Base-by-base conservation (phyloP, 129 eudicot species). In the Lactuca sativa region DNA sequence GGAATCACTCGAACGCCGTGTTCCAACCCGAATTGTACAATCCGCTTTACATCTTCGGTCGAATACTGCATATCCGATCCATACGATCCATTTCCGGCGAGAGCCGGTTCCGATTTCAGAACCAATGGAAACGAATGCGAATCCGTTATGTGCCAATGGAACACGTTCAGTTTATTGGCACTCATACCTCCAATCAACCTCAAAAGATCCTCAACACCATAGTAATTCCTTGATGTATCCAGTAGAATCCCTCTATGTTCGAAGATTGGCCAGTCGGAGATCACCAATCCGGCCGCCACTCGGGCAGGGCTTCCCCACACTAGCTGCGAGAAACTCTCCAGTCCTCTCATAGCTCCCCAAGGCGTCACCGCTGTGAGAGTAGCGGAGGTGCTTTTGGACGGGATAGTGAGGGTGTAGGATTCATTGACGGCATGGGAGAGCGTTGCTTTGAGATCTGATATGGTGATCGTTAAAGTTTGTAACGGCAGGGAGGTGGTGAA, bases 71-170 rank as follows among this genome's bases (percentile, higher is more conserved):
- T 92, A 1, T 47, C 73, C 54, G 74, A 25, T 5, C 95, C 89
- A 33, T 92, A 89, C 53, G 95, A 78, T 3, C 95, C 95, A 59
- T 78, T 84, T 43, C 18, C 77, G 38, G 89, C 84, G 2, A 92
- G 77, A 62, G 74, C 80, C n/a, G 96, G 91, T 82, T 88, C 98
- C 52, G 89, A 84, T 2, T 81, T 78, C 70, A 92, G 3, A 11
- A 78, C 88, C 62, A 92, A 21, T 3, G 98, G 96, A 47, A 92
- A 92, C 33, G 98, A 88, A 1, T 92, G 98, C 13, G 98, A 92
- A 70, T 92, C 96, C 10, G 96, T 92, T 0, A 92, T 82, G 52
- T 92, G 98, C 98, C 98, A 92, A 69, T 92, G 98, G 68, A 92
- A 92, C 17, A 92, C 98, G 69, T 92, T 92, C 69, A 92, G 0